These are phyloP conservation scores for Lachnellula hyalina DNA, from an alignment of 2,329 filamentous ascomycete species.

Conservation along the genomic window DNA sequence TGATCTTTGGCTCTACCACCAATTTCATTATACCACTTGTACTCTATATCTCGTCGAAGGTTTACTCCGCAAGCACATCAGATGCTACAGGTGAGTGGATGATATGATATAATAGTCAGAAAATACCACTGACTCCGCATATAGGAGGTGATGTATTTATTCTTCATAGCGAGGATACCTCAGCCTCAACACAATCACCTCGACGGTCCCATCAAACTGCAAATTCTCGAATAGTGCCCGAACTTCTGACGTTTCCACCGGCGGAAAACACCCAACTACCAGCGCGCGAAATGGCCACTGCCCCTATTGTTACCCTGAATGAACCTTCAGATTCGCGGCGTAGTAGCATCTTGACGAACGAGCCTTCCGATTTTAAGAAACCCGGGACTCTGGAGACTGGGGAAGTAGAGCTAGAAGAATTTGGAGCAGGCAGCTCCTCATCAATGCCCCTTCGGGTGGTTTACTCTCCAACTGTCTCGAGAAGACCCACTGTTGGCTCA, in stretches of 20 bases:
- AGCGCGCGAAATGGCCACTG: neutral
- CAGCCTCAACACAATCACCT: neutral
- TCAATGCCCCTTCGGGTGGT: neutral
- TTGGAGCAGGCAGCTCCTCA: neutral
- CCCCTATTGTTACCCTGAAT: neutral
- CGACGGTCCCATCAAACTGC: neutral
- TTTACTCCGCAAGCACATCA: conserved; percentile 3
- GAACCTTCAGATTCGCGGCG: neutral
- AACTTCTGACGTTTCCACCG: neutral
- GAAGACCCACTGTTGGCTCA: neutral
- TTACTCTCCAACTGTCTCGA: neutral
- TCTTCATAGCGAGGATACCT: neutral
- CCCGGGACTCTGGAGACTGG: neutral
- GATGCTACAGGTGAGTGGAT: neutral
- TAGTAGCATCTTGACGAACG: neutral
- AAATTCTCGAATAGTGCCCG: neutral
- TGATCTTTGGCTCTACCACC: conserved; percentile 4
- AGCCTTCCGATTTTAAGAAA: neutral
- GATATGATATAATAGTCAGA: neutral
- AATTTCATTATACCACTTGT: conserved; percentile 3
- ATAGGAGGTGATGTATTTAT: neutral
- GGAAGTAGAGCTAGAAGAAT: neutral
- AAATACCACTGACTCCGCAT: neutral
- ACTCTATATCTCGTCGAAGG: neutral
- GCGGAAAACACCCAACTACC: neutral